Percentiles rank a stretch among this genome's conserved stretches.
Conservation (phyloP, 805 yeast genomes). For the Ogataea allantospora region DNA sequence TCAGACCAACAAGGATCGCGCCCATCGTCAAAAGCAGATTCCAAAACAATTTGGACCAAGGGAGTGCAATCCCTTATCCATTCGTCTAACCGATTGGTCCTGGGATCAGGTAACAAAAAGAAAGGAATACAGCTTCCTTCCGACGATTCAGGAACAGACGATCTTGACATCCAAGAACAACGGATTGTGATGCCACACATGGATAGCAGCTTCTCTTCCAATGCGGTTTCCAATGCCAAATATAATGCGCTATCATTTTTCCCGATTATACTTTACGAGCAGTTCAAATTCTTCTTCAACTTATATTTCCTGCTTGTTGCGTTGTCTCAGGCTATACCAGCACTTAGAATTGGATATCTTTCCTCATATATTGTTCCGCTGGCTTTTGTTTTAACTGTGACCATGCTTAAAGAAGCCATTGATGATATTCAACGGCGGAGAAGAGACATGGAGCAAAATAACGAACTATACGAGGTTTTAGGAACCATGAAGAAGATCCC, state of each 20-base stretch:
- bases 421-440: constrained; percentile 91
- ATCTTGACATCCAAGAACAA: constrained; percentile 12
- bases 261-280: constrained; percentile 89
- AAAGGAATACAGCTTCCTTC: constrained; percentile 29
- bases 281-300: constrained; percentile 95
- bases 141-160: constrained; percentile 17
- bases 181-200: constrained; percentile 42
- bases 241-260: constrained; percentile 84
- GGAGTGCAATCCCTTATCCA: constrained; percentile 30
- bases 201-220: constrained; percentile 48
- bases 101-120: constrained; percentile 22
- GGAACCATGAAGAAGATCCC: constrained; percentile 43
- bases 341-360: constrained; percentile 85
- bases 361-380: constrained; percentile 92
- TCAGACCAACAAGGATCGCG: constrained; percentile 12
- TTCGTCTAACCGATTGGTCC: constrained; percentile 27
- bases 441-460: constrained; percentile 86
- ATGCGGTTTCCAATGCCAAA: constrained; percentile 91
- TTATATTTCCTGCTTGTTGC: constrained; percentile 91
- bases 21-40: constrained; percentile 21
- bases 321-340: constrained; percentile 87
- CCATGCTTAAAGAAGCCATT: constrained; percentile 93
- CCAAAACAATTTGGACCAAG: constrained; percentile 31
- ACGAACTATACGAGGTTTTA: constrained; percentile 74
- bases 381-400: constrained; percentile 86